A percentile compares a stretch with the other conserved stretches of the same genome.
These are phyloP conservation scores for Sporothrix protearum DNA, from an alignment of 2,329 filamentous ascomycete genomes.

Conservation along the genomic window DNA sequence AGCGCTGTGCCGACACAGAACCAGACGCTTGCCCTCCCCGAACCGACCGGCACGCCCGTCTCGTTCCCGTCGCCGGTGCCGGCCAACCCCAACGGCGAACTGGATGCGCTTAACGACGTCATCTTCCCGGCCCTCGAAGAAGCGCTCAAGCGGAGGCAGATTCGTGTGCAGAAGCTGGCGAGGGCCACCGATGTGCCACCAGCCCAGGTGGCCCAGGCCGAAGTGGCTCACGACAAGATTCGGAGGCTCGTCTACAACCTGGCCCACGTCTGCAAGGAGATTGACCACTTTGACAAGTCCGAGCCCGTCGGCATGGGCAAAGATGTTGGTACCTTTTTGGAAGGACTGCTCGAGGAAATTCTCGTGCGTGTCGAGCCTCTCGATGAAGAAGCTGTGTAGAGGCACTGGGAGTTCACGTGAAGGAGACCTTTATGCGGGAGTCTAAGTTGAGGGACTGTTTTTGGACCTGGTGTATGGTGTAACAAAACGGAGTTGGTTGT, in stretches of 20 bases:
- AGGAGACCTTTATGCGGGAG: background rate
- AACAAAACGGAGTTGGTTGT: background rate
- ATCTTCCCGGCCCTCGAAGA: slow-evolving; percentile 91
- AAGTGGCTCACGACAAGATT: slow-evolving; percentile 76
- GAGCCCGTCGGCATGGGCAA: slow-evolving; percentile 92
- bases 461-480: background rate
- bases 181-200: slow-evolving; percentile 22
- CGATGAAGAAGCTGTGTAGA: slow-evolving; percentile 55
- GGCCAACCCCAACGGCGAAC: slow-evolving; percentile 60
- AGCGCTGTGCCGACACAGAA: background rate
- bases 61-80: slow-evolving; percentile 57
- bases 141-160: slow-evolving; percentile 75
- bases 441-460: too few species aligned
- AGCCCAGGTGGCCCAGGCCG: slow-evolving; percentile 59
- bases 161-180: slow-evolving; percentile 54
- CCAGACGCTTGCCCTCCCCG: background rate
- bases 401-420: background rate
- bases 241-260: slow-evolving; percentile 78
- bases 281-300: slow-evolving; percentile 81
- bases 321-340: slow-evolving; percentile 81
- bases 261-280: slow-evolving; percentile 78
- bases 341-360: slow-evolving; percentile 90
- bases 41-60: slow-evolving; percentile 31
- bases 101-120: slow-evolving; percentile 85
- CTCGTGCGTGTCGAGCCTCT: slow-evolving; percentile 85